These are phyloP conservation scores for Hippophae rhamnoides DNA, from an alignment of 306 rosid species.

Conservation along the genomic window DNA sequence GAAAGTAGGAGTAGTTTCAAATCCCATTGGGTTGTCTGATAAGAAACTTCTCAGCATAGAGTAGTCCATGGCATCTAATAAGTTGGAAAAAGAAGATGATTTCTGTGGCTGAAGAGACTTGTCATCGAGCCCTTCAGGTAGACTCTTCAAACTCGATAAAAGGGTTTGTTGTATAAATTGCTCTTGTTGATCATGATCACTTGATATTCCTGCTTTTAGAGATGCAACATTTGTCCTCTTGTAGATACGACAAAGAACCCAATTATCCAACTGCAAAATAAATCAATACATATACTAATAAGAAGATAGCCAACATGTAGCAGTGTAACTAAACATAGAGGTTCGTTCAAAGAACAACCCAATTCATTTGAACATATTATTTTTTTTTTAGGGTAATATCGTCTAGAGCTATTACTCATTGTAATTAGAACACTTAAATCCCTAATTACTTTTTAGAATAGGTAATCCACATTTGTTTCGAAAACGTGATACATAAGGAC, in stretches of 20 bases:
- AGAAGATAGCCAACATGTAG: too few species aligned
- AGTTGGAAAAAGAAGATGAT: conserved; percentile 48
- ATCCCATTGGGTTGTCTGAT: conserved; percentile 30
- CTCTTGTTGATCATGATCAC: conserved; percentile 21
- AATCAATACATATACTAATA: background rate
- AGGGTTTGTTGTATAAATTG: conserved; percentile 18
- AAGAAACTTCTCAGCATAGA: conserved; percentile 37
- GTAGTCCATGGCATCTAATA: conserved; percentile 49
- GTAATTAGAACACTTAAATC: too few species aligned
- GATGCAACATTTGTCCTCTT: conserved; percentile 29
- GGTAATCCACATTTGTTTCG: too few species aligned
- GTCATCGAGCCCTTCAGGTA: background rate
- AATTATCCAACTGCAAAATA: conserved; percentile 40
- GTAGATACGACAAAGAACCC: conserved; percentile 57
- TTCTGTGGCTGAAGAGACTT: conserved; percentile 35
- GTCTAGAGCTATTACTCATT: too few species aligned
- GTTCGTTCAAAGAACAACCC: too few species aligned
- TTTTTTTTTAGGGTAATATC: too few species aligned
- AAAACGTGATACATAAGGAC: too few species aligned
- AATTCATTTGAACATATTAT: too few species aligned
- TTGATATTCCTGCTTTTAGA: conserved; percentile 12
- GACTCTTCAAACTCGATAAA: conserved; percentile 14
- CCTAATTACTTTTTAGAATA: too few species aligned
- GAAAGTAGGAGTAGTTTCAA: conserved; percentile 18
- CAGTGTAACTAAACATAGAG: too few species aligned